phyloP scores from a whole-genome alignment of 768 basidiomycete species.

The Tricholoma sp. region DNA sequence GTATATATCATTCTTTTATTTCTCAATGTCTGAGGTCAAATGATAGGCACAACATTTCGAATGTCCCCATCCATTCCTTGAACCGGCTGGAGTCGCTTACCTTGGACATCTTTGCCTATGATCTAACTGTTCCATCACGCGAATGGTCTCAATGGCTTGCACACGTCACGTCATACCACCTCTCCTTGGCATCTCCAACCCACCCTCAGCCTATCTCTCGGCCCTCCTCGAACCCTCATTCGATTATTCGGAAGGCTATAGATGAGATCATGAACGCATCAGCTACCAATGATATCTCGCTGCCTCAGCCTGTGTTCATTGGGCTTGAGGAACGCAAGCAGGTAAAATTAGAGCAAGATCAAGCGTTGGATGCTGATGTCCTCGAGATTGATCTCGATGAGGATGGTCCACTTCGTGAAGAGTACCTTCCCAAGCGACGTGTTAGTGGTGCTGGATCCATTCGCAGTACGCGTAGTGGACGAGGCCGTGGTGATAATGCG shows the following conservation, averaged over 20 bases:
- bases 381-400: slow-evolving; percentile 78
- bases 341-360: slow-evolving; percentile 44
- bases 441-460: slow-evolving; percentile 30
- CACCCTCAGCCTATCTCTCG: slow-evolving; percentile 75
- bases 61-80: slow-evolving; percentile 61
- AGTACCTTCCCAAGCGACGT: slow-evolving; percentile 73
- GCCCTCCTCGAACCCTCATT: slow-evolving; percentile 67
- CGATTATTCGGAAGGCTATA: slow-evolving; percentile 61
- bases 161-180: slow-evolving; percentile 61
- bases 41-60: slow-evolving; percentile 74
- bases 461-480: slow-evolving; percentile 12
- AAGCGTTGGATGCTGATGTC: slow-evolving; percentile 38
- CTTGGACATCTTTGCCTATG: slow-evolving; percentile 64
- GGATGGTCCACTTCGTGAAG: slow-evolving; percentile 76
- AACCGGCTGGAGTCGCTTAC: slow-evolving; percentile 70
- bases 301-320: slow-evolving; percentile 64
- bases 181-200: slow-evolving; percentile 51
- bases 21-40: slow-evolving; percentile 7
- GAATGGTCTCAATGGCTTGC: slow-evolving; percentile 72
- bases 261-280: slow-evolving; percentile 63
- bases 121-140: slow-evolving; percentile 58
- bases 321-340: slow-evolving; percentile 61
- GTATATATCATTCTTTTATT: slow-evolving; percentile 3
- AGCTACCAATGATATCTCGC: slow-evolving; percentile 22
- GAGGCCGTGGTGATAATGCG: slow-evolving; percentile 2